Conservation (phyloP, 192 early-diverging fungal species). For the Gryganskiella cystojenkinii region DNA sequence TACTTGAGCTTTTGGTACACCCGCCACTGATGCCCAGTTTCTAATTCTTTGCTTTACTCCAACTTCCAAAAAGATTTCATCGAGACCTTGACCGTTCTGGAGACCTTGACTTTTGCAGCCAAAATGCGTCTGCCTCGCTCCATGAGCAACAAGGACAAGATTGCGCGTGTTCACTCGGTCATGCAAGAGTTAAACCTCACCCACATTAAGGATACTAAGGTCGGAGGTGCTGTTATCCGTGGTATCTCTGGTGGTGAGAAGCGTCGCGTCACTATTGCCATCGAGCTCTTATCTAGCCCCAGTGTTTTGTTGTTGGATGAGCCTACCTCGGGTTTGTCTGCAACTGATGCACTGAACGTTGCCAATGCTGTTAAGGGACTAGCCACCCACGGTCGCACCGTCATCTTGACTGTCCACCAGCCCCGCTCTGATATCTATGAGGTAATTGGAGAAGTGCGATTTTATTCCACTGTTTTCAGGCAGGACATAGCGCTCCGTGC, state of each 20-base stretch:
- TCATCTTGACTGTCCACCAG: slow-evolving; percentile 96
- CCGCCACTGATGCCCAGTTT: too few species aligned
- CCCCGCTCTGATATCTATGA: slow-evolving; percentile 87
- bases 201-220: slow-evolving; percentile 75
- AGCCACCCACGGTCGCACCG: slow-evolving; percentile 82
- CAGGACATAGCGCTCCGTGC: too few species aligned
- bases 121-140: slow-evolving; percentile 57
- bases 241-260: slow-evolving; percentile 81
- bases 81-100: slow-evolving; percentile 73
- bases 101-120: slow-evolving; percentile 77
- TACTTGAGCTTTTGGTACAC: neutral
- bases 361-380: slow-evolving; percentile 93
- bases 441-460: neutral
- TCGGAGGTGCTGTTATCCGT: slow-evolving; percentile 70
- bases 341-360: slow-evolving; percentile 87
- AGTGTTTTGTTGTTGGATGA: slow-evolving; percentile 77
- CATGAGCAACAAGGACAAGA: slow-evolving; percentile 52
- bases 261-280: slow-evolving; percentile 79
- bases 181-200: slow-evolving; percentile 70
- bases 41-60: too few species aligned
- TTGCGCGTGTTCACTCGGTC: slow-evolving; percentile 61
- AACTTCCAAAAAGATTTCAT: slow-evolving; percentile 26
- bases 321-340: slow-evolving; percentile 74
- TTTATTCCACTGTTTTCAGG: neutral
- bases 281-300: slow-evolving; percentile 77